A percentile compares a stretch with the other conserved stretches of the same genome.
phyloP scores from a whole-genome alignment of 75 land plant genomes.

The Cunninghamia lanceolata region DNA sequence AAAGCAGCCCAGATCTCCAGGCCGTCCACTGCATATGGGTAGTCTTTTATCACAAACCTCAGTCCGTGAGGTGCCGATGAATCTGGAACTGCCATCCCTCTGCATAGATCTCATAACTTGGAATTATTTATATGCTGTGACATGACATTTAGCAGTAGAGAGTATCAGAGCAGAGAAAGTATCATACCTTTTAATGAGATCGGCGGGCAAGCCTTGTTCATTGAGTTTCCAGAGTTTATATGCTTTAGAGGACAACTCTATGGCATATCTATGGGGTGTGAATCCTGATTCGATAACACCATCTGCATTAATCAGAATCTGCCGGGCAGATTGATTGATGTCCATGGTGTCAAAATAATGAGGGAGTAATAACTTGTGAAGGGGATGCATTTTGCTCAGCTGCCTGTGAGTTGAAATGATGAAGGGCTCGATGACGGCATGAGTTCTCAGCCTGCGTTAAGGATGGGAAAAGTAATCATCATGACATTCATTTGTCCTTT shows the following conservation, averaged over 20 bases:
- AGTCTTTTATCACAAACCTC: constrained; percentile 22
- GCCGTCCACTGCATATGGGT: too few species aligned
- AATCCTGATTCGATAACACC: neutral
- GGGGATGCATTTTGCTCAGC: constrained; percentile 11
- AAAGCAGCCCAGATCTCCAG: constrained; percentile 3
- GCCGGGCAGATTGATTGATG: constrained; percentile 11
- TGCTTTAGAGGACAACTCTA: constrained; percentile 21
- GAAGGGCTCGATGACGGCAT: neutral
- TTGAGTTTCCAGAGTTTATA: constrained; percentile 1
- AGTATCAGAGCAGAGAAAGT: too few species aligned
- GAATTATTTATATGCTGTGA: neutral
- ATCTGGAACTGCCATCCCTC: constrained; percentile 59
- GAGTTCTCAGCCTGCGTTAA: constrained; percentile 23
- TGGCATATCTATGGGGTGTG: neutral
- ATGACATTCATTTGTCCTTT: constrained; percentile 42
- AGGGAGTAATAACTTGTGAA: neutral
- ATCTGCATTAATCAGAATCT: neutral
- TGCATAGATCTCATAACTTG: neutral
- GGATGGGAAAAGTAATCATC: constrained; percentile 24
- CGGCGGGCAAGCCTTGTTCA: constrained; percentile 48
- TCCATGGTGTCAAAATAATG: constrained; percentile 7
- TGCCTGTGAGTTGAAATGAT: constrained; percentile 25
- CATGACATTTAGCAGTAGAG: neutral
- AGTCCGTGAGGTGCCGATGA: constrained; percentile 21
- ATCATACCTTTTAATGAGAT: constrained; percentile 38